Evolutionary conservation across 129 eudicot genomes (phyloP), one percentile per base, ranked within the genome.

Genomic region (Calendula officinalis): DNA sequence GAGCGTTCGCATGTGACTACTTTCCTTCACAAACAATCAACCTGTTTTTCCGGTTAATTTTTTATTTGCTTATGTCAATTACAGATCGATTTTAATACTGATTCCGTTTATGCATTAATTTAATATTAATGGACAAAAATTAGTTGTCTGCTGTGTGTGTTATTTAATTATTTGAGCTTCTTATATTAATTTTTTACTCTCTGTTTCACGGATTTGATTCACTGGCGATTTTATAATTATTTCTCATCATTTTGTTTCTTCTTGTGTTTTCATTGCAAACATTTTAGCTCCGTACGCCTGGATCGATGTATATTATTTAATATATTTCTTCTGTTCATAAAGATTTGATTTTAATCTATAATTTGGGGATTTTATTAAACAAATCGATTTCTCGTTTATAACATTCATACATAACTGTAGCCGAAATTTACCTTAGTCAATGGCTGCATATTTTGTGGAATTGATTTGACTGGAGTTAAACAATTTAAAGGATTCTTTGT

Each of bases 201-300:
- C 5, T 5, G 39, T 38, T 72, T 63, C 72, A 44, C 60, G 32
- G 71, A 64, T 56, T 56, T 12, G 50, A 56, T 43, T 62, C 15
- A 37, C 49, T 32, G 11, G 7, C 4, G 45, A 53, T 43, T 72
- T 13, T 50, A 6, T 37, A 56, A 38, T 66, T 43, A 48, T 66
- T 56, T 67, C 44, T 57, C 62, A 66, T 74, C 51, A 74, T 74
- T 57, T 66, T 66, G 78, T 74, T 74, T 74, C 54, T 27, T 74
- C 41, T 32, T 14, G 47, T 74, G 73, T 57, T 66, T 57, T 65
- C 42, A 13, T 56, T 49, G 12, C 38, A 35, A 34, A 17, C 39
- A 46, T 14, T 56, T 45, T 64, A 14, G 38, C 49, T 74, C 78
- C 78, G 73, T 74, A 74, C 73, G 52, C 44, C 39, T 66, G 36